Evolutionary conservation across 2,329 filamentous ascomycete species (phyloP).

Genomic region (Cercospora sp.): DNA sequence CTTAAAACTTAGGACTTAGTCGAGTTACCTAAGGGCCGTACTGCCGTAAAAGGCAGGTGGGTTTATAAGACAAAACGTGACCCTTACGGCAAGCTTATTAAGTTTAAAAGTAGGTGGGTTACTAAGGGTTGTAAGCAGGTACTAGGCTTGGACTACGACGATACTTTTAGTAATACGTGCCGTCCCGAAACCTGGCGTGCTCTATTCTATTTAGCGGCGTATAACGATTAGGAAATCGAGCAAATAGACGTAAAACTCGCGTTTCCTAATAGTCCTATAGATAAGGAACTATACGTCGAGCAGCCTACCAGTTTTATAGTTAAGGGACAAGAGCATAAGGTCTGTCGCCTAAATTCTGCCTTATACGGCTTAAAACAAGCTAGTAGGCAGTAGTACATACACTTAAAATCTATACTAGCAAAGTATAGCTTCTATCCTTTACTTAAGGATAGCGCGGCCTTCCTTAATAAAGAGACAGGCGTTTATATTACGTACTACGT

Average conservation of each 20-base stretch:
- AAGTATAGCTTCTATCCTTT: conserved; percentile 10
- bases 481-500: conserved; percentile 12
- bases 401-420: conserved; percentile 9
- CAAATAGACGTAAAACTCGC: no score
- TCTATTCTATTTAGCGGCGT: background rate
- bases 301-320: conserved; percentile 12
- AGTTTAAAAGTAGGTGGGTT: no score
- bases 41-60: no score
- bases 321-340: conserved; percentile 2
- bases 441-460: conserved; percentile 6
- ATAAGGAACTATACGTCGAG: conserved; percentile 14
- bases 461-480: conserved; percentile 10
- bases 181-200: background rate
- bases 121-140: no score
- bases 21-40: background rate
- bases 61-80: no score
- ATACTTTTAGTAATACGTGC: background rate
- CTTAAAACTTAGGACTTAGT: no score
- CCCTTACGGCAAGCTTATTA: no score
- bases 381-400: conserved; percentile 11
- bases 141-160: no score
- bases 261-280: conserved; percentile 11
- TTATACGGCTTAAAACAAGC: conserved; percentile 18
- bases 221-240: no score
- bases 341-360: conserved; percentile 10